phyloP scores from a whole-genome alignment of 306 rosid species.

The Quercus suber region DNA sequence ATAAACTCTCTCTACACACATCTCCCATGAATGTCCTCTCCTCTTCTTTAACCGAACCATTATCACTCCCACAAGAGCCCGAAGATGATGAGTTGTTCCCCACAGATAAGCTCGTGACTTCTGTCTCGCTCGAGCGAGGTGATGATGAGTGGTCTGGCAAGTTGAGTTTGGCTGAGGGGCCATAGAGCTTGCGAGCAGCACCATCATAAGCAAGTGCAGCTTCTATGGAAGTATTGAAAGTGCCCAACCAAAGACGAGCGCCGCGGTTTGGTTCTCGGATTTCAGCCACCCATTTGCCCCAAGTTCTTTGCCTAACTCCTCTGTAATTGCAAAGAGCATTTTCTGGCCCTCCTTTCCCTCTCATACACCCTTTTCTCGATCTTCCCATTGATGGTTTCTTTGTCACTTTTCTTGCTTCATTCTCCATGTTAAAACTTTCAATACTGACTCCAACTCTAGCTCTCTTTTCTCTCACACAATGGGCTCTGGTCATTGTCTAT shows the following conservation, averaged over 20 bases:
- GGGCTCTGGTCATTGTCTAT: neutral
- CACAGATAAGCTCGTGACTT: neutral
- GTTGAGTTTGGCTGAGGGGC: conserved; percentile 28
- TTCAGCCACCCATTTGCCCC: conserved; percentile 42
- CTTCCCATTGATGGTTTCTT: neutral
- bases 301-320: conserved; percentile 39
- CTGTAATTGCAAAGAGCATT: conserved; percentile 21
- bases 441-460: neutral
- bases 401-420: neutral
- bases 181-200: conserved; percentile 23
- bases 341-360: conserved; percentile 37
- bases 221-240: conserved; percentile 31
- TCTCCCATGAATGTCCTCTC: neutral
- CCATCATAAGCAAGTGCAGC: conserved; percentile 33
- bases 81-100: neutral
- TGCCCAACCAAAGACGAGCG: conserved; percentile 34
- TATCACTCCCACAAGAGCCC: neutral
- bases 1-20: neutral
- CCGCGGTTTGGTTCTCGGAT: conserved; percentile 30
- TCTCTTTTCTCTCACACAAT: neutral
- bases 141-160: conserved; percentile 2
- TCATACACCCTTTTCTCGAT: conserved; percentile 31
- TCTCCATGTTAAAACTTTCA: neutral
- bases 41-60: neutral
- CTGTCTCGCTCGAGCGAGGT: neutral